phyloP scores from a whole-genome alignment of 2,329 filamentous ascomycete species.

The Ilyonectria sp. region DNA sequence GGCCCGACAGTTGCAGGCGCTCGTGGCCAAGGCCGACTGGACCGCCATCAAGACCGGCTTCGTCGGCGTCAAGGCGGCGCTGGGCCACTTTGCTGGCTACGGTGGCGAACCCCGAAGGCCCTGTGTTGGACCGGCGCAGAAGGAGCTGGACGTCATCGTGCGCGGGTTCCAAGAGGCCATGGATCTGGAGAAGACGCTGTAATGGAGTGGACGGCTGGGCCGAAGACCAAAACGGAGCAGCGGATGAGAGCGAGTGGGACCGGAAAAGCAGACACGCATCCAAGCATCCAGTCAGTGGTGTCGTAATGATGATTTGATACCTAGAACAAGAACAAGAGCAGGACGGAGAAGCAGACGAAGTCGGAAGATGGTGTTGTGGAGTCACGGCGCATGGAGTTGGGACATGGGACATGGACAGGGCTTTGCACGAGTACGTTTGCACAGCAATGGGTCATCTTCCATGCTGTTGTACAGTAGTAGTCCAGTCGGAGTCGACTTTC shows the following conservation, averaged over 20 bases:
- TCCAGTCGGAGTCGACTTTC: background rate
- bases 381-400: constrained; percentile 23
- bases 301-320: constrained; percentile 29
- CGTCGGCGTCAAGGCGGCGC: constrained; percentile 63
- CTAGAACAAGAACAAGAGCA: constrained; percentile 14
- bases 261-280: constrained; percentile 32
- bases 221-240: constrained; percentile 11
- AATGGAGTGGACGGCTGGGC: constrained; percentile 20
- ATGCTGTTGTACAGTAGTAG: constrained; percentile 40
- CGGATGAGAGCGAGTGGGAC: constrained; percentile 11
- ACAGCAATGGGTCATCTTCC: constrained; percentile 23
- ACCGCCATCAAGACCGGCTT: constrained; percentile 64
- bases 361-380: constrained; percentile 3
- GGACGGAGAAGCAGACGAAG: background rate
- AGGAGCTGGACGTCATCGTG: constrained; percentile 53
- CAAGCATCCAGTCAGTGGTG: constrained; percentile 40
- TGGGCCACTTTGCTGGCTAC: constrained; percentile 58
- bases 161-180: constrained; percentile 56
- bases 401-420: constrained; percentile 5
- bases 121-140: constrained; percentile 53
- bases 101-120: constrained; percentile 58
- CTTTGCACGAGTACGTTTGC: constrained; percentile 10
- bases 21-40: constrained; percentile 63
- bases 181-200: constrained; percentile 49
- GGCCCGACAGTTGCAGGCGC: constrained; percentile 55